Conservation (phyloP, 768 basidiomycete species). For the Clavulina sp. region DNA sequence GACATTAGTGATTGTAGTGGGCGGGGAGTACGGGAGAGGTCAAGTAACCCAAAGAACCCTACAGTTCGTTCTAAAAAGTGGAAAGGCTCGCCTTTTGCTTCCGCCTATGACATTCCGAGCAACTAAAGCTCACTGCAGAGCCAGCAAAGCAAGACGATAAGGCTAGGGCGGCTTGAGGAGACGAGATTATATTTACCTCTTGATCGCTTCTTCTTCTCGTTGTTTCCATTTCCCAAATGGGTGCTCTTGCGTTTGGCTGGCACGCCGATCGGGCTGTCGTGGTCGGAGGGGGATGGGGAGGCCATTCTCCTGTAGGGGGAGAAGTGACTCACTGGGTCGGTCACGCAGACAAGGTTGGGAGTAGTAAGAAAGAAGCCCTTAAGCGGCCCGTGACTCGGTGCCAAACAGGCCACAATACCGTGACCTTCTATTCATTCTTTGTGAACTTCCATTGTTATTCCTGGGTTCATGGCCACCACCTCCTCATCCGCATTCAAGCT, state of each 20-base stretch:
- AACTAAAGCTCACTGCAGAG: conserved; percentile 10
- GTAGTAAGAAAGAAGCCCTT: too few relatives aligned
- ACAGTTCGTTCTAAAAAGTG: background rate
- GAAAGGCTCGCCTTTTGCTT: conserved; percentile 54
- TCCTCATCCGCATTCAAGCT: too few relatives aligned
- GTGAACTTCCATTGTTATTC: too few relatives aligned
- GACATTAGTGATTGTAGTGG: too few relatives aligned
- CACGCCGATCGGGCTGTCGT: background rate
- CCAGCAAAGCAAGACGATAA: background rate
- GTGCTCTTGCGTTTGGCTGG: background rate
- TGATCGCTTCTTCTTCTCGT: background rate
- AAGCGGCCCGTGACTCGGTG: too few relatives aligned
- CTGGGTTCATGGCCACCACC: too few relatives aligned
- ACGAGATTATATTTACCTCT: background rate
- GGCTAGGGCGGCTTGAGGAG: background rate
- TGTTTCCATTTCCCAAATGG: background rate
- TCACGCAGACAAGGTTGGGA: too few relatives aligned
- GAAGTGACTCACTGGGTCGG: too few relatives aligned
- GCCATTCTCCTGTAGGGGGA: background rate
- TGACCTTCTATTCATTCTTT: too few relatives aligned
- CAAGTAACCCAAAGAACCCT: conserved; percentile 2
- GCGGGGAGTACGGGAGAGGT: conserved; percentile 6
- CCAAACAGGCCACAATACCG: too few relatives aligned
- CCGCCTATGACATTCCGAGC: conserved; percentile 58
- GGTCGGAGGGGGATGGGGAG: background rate